Evolutionary conservation across 140 eudicot genomes (phyloP).

Genomic region (Oenanthe javanica): DNA sequence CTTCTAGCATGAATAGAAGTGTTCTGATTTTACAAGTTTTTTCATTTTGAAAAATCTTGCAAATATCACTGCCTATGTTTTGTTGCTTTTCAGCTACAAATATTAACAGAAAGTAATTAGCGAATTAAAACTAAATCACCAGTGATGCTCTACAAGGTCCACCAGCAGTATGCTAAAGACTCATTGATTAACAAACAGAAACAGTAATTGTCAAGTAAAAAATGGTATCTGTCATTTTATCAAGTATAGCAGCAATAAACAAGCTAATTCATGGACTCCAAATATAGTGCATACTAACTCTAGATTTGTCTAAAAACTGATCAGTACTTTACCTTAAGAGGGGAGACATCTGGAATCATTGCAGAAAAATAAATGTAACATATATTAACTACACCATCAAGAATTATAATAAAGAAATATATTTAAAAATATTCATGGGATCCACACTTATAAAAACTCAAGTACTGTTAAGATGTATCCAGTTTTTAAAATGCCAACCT

Average conservation of each 20-base stretch:
- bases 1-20: not conserved
- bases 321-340: not conserved
- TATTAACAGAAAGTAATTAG: not conserved
- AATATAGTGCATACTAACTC: not conserved
- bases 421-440: not conserved
- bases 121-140: not conserved
- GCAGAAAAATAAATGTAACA: not conserved
- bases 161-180: no score
- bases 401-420: not conserved
- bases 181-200: no score
- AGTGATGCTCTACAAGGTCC: no score
- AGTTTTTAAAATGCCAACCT: conserved; percentile 38
- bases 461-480: not conserved
- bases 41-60: not conserved
- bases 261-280: not conserved
- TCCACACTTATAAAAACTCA: not conserved
- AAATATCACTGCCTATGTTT: not conserved
- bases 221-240: not conserved
- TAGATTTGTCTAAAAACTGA: not conserved
- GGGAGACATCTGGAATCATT: not conserved
- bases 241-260: not conserved
- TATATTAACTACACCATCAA: not conserved
- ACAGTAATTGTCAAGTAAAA: no score
- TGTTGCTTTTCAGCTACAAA: not conserved
- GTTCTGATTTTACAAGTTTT: not conserved